Evolutionary conservation across 2,329 filamentous ascomycete species (phyloP).

Genomic region (Beauveria australis): DNA sequence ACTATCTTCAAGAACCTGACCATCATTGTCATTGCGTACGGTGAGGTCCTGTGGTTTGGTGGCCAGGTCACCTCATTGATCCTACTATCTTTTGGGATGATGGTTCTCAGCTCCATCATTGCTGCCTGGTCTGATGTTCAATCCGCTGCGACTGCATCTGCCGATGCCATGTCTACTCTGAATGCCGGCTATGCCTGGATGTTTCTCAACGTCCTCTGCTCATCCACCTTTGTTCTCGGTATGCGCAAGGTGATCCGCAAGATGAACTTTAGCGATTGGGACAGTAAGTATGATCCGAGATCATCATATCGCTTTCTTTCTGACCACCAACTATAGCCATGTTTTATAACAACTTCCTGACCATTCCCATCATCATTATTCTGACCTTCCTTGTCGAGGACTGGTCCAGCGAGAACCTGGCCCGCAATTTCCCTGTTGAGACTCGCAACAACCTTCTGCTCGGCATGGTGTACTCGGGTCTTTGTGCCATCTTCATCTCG

Average conservation of each 20-base stretch:
- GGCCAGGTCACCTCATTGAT: slow-evolving; percentile 76
- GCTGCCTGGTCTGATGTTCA: slow-evolving; percentile 94
- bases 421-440: slow-evolving; percentile 70
- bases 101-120: slow-evolving; percentile 83
- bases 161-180: slow-evolving; percentile 64
- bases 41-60: slow-evolving; percentile 91
- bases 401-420: slow-evolving; percentile 74
- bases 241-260: slow-evolving; percentile 97
- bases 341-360: slow-evolving; percentile 96
- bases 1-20: slow-evolving; percentile 98
- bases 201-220: slow-evolving; percentile 86
- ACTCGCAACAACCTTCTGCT: slow-evolving; percentile 65
- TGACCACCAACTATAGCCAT: slow-evolving; percentile 54
- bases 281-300: slow-evolving; percentile 58
- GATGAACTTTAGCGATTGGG: slow-evolving; percentile 96
- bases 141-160: slow-evolving; percentile 61
- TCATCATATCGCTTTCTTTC: slow-evolving; percentile 8
- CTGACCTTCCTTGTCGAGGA: slow-evolving; percentile 74
- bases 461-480: slow-evolving; percentile 81
- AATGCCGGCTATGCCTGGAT: slow-evolving; percentile 93
- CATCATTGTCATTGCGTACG: slow-evolving; percentile 90
- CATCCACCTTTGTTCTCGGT: slow-evolving; percentile 70
- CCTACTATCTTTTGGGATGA: slow-evolving; percentile 82
- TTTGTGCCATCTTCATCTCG: slow-evolving; percentile 85
- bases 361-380: slow-evolving; percentile 75